Evolutionary conservation across 495 filamentous ascomycete genomes (phyloP).

Genomic region (Ramalina intermedia): DNA sequence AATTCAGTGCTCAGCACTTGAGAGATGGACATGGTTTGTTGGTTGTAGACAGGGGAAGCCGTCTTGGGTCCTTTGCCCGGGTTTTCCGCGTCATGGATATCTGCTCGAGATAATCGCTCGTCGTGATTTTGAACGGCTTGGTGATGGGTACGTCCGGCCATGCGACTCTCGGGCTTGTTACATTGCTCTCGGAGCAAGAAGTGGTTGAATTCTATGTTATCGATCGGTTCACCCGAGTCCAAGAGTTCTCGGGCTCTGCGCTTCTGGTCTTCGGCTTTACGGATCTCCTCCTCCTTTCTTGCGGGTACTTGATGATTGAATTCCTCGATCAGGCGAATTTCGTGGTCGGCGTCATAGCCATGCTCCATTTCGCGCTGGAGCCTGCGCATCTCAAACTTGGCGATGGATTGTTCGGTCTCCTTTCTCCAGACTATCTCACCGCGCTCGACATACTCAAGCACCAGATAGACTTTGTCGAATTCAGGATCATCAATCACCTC

Average conservation of each 20-base stretch:
- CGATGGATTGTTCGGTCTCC: conserved; percentile 64
- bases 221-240: conserved; percentile 20
- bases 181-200: conserved; percentile 45
- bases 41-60: conserved; percentile 4
- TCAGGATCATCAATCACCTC: conserved; percentile 97
- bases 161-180: conserved; percentile 25
- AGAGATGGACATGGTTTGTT: not conserved
- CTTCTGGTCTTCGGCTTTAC: conserved; percentile 13
- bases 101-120: not conserved
- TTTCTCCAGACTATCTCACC: conserved; percentile 91
- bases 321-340: conserved; percentile 7
- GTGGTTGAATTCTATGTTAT: conserved; percentile 71
- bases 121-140: conserved; percentile 17
- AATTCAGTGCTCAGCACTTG: not conserved
- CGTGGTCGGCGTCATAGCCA: conserved; percentile 29
- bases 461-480: conserved; percentile 93
- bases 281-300: conserved; percentile 10
- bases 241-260: not conserved
- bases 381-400: conserved; percentile 64
- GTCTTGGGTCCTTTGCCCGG: conserved; percentile 3
- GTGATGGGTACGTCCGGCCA: conserved; percentile 14
- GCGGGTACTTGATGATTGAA: conserved; percentile 10
- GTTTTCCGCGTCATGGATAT: not conserved
- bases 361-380: conserved; percentile 57
- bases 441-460: conserved; percentile 83